Conservation (phyloP, 768 basidiomycete genomes). For the Lentinula lateritia region DNA sequence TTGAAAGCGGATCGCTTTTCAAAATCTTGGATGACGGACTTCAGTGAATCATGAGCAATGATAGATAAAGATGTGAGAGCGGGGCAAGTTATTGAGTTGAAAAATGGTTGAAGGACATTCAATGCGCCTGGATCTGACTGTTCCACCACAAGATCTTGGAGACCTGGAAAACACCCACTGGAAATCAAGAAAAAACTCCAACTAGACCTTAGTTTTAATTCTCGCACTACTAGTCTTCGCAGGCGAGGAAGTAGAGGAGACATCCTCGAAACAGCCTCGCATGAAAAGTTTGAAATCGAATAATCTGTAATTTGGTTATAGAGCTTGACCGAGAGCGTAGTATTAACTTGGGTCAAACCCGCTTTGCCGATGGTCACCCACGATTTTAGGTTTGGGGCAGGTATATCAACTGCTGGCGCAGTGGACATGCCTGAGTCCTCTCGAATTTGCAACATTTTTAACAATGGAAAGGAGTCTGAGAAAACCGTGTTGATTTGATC, state of each 20-base stretch:
- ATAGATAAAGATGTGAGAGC: background rate
- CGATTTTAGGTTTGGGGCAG: background rate
- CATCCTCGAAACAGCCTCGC: background rate
- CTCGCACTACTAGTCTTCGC: background rate
- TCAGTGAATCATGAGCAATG: background rate
- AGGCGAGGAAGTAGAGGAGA: background rate
- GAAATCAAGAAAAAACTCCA: too few relatives aligned
- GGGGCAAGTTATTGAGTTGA: background rate
- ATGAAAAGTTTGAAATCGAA: background rate
- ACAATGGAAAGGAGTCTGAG: background rate
- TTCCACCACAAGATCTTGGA: background rate
- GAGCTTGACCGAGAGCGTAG: background rate
- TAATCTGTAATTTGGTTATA: background rate
- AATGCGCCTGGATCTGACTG: too few relatives aligned
- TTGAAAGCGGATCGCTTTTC: background rate
- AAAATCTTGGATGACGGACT: background rate
- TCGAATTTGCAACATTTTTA: background rate
- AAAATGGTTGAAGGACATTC: background rate
- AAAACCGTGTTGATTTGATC: background rate
- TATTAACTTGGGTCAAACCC: background rate
- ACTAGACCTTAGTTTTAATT: too few relatives aligned
- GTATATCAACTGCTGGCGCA: background rate
- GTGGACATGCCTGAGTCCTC: background rate
- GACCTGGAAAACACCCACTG: too few relatives aligned
- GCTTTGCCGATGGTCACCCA: background rate